Evolutionary conservation across 2,329 filamentous ascomycete species (phyloP).

Genomic region (Huntiella abstrusa): DNA sequence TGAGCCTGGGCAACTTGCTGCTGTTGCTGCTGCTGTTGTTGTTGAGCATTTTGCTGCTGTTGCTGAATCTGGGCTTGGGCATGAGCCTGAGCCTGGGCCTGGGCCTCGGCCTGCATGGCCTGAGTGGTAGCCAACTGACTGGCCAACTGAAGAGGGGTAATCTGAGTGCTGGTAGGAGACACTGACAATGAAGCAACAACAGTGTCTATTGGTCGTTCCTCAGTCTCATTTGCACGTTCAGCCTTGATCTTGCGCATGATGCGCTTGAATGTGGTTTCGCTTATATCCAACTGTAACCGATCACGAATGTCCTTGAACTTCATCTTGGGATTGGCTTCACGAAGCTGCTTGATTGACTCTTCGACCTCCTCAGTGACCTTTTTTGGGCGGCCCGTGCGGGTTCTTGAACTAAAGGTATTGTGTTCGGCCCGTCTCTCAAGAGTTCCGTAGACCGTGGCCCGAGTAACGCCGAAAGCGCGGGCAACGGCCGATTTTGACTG

Average conservation of each 20-base stretch:
- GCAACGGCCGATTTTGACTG: constrained; percentile 11
- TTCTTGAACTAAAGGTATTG: constrained; percentile 10
- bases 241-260: constrained; percentile 9
- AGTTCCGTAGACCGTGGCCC: constrained; percentile 11
- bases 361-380: constrained; percentile 10
- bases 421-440: constrained; percentile 9
- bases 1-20: constrained; percentile 2
- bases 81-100: neutral
- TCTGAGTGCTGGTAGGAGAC: neutral
- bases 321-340: constrained; percentile 8
- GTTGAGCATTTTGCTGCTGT: neutral
- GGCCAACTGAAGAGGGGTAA: neutral
- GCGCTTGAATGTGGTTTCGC: constrained; percentile 11
- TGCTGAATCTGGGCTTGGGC: neutral
- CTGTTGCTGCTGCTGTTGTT: constrained; percentile 1
- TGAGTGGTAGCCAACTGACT: neutral
- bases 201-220: neutral
- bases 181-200: constrained; percentile 2
- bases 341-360: constrained; percentile 5
- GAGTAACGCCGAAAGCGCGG: constrained; percentile 11
- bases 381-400: constrained; percentile 10
- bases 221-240: neutral
- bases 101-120: neutral
- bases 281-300: constrained; percentile 9
- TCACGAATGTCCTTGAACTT: constrained; percentile 11